Evolutionary conservation across 208 protist genomes (phyloP).

Genomic region (Vickermania spadyakhi): DNA sequence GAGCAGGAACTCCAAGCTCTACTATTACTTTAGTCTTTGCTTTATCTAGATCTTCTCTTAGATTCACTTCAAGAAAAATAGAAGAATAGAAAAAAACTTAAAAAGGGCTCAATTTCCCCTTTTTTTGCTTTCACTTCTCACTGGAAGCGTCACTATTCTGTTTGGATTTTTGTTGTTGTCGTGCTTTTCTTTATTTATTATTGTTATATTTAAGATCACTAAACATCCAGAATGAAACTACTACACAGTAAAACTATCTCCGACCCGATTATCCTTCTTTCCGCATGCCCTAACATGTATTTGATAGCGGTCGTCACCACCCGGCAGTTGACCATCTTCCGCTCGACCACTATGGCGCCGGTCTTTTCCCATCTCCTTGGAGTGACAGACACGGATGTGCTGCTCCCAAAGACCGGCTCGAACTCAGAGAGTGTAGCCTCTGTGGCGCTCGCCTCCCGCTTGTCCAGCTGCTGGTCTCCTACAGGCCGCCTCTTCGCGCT

Average conservation of each 20-base stretch:
- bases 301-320: slow-evolving; percentile 63
- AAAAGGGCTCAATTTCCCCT: no score
- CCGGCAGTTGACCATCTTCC: slow-evolving; percentile 46
- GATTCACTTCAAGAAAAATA: no score
- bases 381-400: background rate
- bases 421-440: background rate
- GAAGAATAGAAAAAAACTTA: no score
- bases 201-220: background rate
- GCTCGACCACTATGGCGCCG: slow-evolving; percentile 63
- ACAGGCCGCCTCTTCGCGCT: slow-evolving; percentile 60
- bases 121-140: no score
- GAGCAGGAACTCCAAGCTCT: no score
- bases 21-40: no score
- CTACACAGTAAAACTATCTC: slow-evolving; percentile 52
- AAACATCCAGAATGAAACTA: slow-evolving; percentile 38
- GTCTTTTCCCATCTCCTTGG: slow-evolving; percentile 39
- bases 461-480: slow-evolving; percentile 51
- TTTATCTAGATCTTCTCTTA: no score
- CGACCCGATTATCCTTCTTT: slow-evolving; percentile 60
- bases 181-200: slow-evolving; percentile 1
- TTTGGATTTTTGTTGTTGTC: no score
- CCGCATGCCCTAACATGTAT: slow-evolving; percentile 68
- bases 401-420: background rate
- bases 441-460: background rate
- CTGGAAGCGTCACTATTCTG: no score